Evolutionary conservation across 257 asterid genomes (phyloP).

Genomic region (Ophiorrhiza pumila): DNA sequence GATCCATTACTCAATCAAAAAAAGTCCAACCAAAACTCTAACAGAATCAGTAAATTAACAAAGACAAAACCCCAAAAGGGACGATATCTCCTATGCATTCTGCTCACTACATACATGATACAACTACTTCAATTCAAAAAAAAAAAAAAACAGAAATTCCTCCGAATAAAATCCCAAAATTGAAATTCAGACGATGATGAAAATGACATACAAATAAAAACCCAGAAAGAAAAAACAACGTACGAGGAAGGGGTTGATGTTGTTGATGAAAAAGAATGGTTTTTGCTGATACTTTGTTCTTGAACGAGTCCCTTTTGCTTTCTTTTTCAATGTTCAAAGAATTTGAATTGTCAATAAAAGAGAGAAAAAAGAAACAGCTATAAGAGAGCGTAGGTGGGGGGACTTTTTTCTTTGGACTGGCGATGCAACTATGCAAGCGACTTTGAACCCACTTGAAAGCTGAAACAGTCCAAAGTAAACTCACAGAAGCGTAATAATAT

Average conservation of each 20-base stretch:
- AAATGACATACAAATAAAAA: neutral
- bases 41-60: neutral
- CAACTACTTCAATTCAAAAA: neutral
- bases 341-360: constrained; percentile 4
- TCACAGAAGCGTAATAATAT: too few relatives aligned
- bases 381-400: too few relatives aligned
- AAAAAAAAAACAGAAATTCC: neutral
- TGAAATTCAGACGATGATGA: neutral
- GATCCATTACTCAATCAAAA: neutral
- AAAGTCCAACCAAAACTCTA: neutral
- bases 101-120: neutral
- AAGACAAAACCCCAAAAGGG: neutral
- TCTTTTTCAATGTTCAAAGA: neutral
- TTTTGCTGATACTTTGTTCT: neutral
- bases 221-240: neutral
- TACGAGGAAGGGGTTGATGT: neutral
- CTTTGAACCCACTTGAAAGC: too few relatives aligned
- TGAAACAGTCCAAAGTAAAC: too few relatives aligned
- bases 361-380: neutral
- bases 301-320: too few relatives aligned
- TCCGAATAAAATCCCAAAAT: neutral
- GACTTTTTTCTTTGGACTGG: too few relatives aligned
- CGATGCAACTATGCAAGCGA: too few relatives aligned
- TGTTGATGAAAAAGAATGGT: neutral
- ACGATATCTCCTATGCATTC: neutral